phyloP scores from a whole-genome alignment of 1,284 basidiomycete species.

The Thecaphora thlaspeos region DNA sequence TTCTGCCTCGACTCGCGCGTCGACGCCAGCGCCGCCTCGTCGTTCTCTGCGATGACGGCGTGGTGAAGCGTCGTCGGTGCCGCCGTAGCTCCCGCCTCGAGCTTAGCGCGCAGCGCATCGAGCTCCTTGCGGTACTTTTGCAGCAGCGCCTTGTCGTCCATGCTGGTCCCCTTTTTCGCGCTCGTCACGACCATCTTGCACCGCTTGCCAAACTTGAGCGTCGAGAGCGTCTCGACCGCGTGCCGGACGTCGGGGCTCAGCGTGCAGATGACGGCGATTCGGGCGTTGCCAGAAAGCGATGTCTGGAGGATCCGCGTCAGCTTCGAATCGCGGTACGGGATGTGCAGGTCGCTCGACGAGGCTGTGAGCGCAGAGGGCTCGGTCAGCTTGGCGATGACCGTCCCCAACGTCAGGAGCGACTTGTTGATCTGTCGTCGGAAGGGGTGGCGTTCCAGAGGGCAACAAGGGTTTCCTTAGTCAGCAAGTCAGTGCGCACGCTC shows the following conservation, averaged over 20 bases:
- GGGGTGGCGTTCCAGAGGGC: too few species aligned
- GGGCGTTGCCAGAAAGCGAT: slow-evolving; percentile 64
- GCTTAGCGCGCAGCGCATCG: slow-evolving; percentile 39
- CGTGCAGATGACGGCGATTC: slow-evolving; percentile 64
- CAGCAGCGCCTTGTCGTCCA: slow-evolving; percentile 55
- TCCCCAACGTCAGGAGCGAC: slow-evolving; percentile 61
- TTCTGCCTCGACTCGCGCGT: slow-evolving; percentile 16
- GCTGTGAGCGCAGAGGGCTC: slow-evolving; percentile 47
- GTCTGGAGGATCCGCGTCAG: slow-evolving; percentile 63
- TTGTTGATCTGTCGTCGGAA: slow-evolving; percentile 34
- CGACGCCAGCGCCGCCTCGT: slow-evolving; percentile 2
- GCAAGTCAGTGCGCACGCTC: too few species aligned
- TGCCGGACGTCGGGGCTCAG: slow-evolving; percentile 61
- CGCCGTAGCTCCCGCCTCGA: slow-evolving; percentile 27
- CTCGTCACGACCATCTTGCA: slow-evolving; percentile 65
- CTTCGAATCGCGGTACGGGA: slow-evolving; percentile 65
- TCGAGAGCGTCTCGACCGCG: slow-evolving; percentile 63
- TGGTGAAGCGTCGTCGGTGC: too few species aligned
- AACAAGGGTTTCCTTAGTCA: too few species aligned
- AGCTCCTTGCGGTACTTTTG: slow-evolving; percentile 51
- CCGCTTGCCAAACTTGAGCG: slow-evolving; percentile 64
- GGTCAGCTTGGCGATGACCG: slow-evolving; percentile 64
- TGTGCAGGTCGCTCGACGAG: slow-evolving; percentile 52
- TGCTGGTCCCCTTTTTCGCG: slow-evolving; percentile 62
- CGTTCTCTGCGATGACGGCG: slow-evolving; percentile 1